These are phyloP conservation scores for Noccaea bulbosa DNA, from an alignment of 345 rosid species.

Conservation along the genomic window DNA sequence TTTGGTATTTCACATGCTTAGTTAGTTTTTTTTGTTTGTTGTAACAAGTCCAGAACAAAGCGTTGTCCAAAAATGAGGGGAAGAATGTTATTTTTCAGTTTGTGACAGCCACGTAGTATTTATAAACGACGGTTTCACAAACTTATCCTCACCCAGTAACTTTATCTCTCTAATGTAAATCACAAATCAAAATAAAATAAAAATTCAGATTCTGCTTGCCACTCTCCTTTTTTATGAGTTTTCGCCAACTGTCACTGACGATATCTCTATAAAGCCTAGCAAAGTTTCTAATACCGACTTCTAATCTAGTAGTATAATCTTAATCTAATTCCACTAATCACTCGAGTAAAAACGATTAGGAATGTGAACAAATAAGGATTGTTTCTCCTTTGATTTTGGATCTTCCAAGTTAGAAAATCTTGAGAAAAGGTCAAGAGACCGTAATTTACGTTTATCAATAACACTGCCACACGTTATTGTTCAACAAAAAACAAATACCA, in stretches of 20 bases:
- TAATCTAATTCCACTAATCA: conserved; percentile 23
- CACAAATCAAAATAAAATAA: neutral
- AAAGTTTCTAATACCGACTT: neutral
- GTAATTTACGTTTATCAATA: conserved; percentile 35
- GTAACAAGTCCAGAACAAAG: conserved; percentile 41
- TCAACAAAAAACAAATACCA: conserved; percentile 18
- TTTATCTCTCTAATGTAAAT: conserved; percentile 20
- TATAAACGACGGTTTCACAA: conserved; percentile 21
- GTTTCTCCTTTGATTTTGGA: conserved; percentile 40
- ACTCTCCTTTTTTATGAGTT: conserved; percentile 15
- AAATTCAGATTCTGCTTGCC: conserved; percentile 28
- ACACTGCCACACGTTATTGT: conserved; percentile 47
- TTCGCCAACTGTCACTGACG: conserved; percentile 34
- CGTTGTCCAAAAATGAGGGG: conserved; percentile 41
- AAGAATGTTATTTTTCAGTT: conserved; percentile 33
- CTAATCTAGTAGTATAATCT: conserved; percentile 11
- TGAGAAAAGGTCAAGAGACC: conserved; percentile 40
- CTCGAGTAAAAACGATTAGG: conserved; percentile 16
- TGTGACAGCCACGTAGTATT: conserved; percentile 42
- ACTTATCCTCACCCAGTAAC: conserved; percentile 37
- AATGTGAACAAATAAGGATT: neutral
- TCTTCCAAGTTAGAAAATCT: conserved; percentile 18
- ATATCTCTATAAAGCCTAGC: conserved; percentile 34
- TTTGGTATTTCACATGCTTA: neutral
- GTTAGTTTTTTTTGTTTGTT: neutral